A percentile compares a stretch with the other conserved stretches of the same genome.
These are phyloP conservation scores for Aspergillaceae sp. DNA, from an alignment of 2,329 filamentous ascomycete species.

Conservation along the genomic window DNA sequence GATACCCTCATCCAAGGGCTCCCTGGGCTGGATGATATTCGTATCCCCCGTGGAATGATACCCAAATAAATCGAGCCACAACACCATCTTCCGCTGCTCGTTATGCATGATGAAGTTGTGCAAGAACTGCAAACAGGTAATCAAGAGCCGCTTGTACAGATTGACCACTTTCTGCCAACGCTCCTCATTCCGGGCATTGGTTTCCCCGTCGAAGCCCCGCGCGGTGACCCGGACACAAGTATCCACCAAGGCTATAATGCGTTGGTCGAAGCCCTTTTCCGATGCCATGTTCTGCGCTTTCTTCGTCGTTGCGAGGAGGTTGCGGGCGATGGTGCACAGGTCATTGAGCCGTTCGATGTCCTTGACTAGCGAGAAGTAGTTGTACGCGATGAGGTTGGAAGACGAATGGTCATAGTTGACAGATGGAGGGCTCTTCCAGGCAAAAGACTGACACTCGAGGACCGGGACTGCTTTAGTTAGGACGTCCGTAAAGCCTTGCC, in stretches of 20 bases:
- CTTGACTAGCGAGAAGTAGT: conserved; percentile 50
- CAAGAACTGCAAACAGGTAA: conserved; percentile 57
- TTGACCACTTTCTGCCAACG: conserved; percentile 59
- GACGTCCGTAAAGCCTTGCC: conserved; percentile 51
- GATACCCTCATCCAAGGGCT: conserved; percentile 31
- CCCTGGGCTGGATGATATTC: conserved; percentile 37
- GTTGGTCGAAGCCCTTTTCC: conserved; percentile 51
- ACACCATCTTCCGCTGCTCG: conserved; percentile 55
- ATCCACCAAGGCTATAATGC: conserved; percentile 53
- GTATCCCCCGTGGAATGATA: conserved; percentile 42
- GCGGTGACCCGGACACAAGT: conserved; percentile 57
- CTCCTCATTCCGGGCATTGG: conserved; percentile 53
- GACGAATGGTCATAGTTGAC: conserved; percentile 52
- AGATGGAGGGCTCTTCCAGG: conserved; percentile 48
- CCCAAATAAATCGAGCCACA: conserved; percentile 59
- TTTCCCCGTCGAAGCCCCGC: conserved; percentile 56
- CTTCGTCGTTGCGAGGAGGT: conserved; percentile 53
- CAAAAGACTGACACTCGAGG: conserved; percentile 54
- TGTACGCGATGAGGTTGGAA: conserved; percentile 53
- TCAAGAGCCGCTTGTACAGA: conserved; percentile 57
- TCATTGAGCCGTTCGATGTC: conserved; percentile 57
- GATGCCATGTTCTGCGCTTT: conserved; percentile 56
- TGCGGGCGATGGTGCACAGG: conserved; percentile 53
- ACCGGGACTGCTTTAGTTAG: conserved; percentile 53
- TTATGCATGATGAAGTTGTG: conserved; percentile 60